These are phyloP conservation scores for Ganoderma lingzhi DNA, from an alignment of 1,284 basidiomycete genomes.

Conservation along the genomic window DNA sequence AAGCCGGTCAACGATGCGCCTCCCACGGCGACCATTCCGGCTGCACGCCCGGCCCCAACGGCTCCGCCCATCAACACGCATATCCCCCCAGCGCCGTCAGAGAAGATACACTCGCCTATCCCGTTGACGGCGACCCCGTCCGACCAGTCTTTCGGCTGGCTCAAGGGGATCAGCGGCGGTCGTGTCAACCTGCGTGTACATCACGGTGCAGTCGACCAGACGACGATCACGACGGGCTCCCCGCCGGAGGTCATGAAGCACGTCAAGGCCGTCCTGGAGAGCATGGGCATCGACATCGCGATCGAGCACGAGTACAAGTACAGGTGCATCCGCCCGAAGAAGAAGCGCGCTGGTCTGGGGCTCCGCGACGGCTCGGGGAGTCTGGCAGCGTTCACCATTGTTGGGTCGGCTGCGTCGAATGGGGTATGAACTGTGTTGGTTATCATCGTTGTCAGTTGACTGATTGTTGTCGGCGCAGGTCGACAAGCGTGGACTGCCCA, in stretches of 20 bases:
- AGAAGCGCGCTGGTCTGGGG: slow-evolving; percentile 61
- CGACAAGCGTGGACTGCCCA: slow-evolving; percentile 83
- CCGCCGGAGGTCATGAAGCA: slow-evolving; percentile 91
- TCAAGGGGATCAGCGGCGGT: slow-evolving; percentile 42
- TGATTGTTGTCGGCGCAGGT: slow-evolving; percentile 53
- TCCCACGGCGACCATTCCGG: slow-evolving; percentile 37
- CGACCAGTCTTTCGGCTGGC: slow-evolving; percentile 48
- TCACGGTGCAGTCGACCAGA: slow-evolving; percentile 93
- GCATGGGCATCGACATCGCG: slow-evolving; percentile 92
- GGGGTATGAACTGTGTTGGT: slow-evolving; percentile 61
- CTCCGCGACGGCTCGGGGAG: slow-evolving; percentile 50
- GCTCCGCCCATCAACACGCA: slow-evolving; percentile 42
- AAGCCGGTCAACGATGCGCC: slow-evolving; percentile 28
- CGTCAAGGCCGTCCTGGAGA: slow-evolving; percentile 80
- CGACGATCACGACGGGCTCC: slow-evolving; percentile 85
- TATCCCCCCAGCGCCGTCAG: slow-evolving; percentile 37
- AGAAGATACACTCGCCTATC: slow-evolving; percentile 38
- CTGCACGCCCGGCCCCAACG: slow-evolving; percentile 31
- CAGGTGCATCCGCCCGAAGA: slow-evolving; percentile 80
- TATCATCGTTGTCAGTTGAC: neutral
- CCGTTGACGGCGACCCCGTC: slow-evolving; percentile 48
- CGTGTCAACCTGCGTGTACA: slow-evolving; percentile 83
- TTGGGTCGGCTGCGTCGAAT: slow-evolving; percentile 81
- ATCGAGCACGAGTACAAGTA: slow-evolving; percentile 91
- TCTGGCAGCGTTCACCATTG: slow-evolving; percentile 79